These are phyloP conservation scores for Aureobasidium sp. DNA, from an alignment of 2,329 filamentous ascomycete genomes.

Conservation along the genomic window DNA sequence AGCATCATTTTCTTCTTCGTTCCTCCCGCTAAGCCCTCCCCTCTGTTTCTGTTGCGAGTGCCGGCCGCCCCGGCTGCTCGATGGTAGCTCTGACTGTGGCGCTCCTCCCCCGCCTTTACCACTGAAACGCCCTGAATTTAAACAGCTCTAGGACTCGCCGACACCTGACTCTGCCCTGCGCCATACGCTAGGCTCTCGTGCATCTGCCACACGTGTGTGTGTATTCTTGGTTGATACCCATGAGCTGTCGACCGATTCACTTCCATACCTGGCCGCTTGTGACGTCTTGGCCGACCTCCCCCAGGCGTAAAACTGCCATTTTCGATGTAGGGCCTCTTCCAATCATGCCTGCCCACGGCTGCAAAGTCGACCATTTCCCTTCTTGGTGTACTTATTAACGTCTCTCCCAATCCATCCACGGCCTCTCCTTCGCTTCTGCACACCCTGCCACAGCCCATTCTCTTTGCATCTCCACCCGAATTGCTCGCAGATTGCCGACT, in stretches of 20 bases:
- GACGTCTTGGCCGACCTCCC: constrained; percentile 7
- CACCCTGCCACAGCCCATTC: background rate
- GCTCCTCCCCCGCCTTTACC: constrained; percentile 3
- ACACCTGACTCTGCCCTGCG: constrained; percentile 8
- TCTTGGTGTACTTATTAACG: constrained; percentile 7
- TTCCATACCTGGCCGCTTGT: background rate
- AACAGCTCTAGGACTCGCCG: constrained; percentile 3
- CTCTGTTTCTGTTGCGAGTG: background rate
- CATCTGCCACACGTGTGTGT: background rate
- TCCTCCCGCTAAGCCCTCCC: background rate
- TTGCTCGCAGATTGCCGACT: constrained; percentile 7
- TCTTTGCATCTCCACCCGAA: background rate
- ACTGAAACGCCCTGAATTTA: constrained; percentile 8
- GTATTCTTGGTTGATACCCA: background rate
- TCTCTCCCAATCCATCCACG: constrained; percentile 8
- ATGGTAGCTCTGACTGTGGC: constrained; percentile 15
- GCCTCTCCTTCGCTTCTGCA: constrained; percentile 12
- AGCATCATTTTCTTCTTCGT: constrained; percentile 11
- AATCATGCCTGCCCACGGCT: background rate
- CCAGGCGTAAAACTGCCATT: constrained; percentile 7
- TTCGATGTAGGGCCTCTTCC: background rate
- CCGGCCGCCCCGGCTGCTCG: background rate
- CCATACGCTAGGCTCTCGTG: constrained; percentile 1
- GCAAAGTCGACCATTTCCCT: constrained; percentile 5
- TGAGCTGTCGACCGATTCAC: constrained; percentile 2